Conservation (phyloP, 2,329 filamentous ascomycete genomes). For the Metarhizium humberi region DNA sequence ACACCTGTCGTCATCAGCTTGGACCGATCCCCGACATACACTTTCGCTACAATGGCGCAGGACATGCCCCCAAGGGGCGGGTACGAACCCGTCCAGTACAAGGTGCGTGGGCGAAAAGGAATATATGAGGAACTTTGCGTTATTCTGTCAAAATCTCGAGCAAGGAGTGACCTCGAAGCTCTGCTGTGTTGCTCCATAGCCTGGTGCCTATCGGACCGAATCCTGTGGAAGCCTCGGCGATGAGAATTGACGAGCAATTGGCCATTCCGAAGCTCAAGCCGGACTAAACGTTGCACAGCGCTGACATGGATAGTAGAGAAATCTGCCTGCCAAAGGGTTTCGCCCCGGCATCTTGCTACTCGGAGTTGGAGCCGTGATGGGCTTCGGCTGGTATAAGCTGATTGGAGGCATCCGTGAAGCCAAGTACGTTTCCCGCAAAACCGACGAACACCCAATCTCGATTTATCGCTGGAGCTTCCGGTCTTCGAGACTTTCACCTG, state of each 20-base stretch:
- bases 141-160: background rate
- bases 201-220: background rate
- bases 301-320: conserved; percentile 50
- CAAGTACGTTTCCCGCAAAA: conserved; percentile 54
- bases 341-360: conserved; percentile 70
- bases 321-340: conserved; percentile 86
- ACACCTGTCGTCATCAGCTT: background rate
- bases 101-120: conserved; percentile 45
- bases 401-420: conserved; percentile 79
- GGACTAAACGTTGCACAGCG: background rate
- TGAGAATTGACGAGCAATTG: background rate
- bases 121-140: background rate
- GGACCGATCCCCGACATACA: background rate
- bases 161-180: too few relatives aligned
- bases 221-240: background rate
- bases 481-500: background rate
- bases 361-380: conserved; percentile 69
- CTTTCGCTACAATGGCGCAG: conserved; percentile 68
- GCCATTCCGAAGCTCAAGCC: background rate
- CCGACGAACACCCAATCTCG: background rate
- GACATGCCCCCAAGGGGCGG: conserved; percentile 94
- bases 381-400: conserved; percentile 83
- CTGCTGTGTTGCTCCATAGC: too few relatives aligned
- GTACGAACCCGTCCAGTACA: conserved; percentile 96
- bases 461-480: background rate